Base-by-base conservation (phyloP, 164 flowering plant genomes). In the Vitis rupestris region DNA sequence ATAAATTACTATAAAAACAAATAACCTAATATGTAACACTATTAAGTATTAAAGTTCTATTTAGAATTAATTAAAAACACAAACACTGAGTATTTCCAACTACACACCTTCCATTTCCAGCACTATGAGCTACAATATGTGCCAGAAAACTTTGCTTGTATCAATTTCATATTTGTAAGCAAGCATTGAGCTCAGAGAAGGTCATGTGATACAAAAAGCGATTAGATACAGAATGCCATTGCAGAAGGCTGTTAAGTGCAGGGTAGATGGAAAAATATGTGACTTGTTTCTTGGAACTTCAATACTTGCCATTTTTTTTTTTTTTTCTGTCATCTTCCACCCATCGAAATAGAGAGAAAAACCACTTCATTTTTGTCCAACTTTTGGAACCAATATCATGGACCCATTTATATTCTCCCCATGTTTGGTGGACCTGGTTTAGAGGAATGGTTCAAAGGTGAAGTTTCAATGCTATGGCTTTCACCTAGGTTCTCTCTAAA, bases 351-450 rank as follows among this genome's bases (percentile, higher is more conserved):
- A 27, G 23, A 17, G 30, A 31, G 30, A 14, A 23, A 50, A 27
- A 23, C 48, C 65, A 58, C n/a, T 53, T 72, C 70, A 49, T 69
- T 74, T 69, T 53, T 53, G 8, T 49, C 16, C 27, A 59, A 53
- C 27, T 59, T 11, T 1, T 0, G 9, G 4, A 44, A 69, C 52
- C 50, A 71, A 47, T 66, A 73, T 75, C 74, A 90, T 3, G 97
- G 97, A 55, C 93, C 90, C 74, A 83, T 75, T 70, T 82, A 69
- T 67, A 86, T 72, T 74, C 86, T 82, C 70, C 89, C 94, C 72
- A 82, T 63, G 72, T 74, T 87, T 75, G 82, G 90, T 29, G 75
- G 88, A 76, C 78, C 85, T 3, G 84, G 77, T 61, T 75, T 75
- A 59, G 90, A 73, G 17, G 93, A 75, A 72, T 83, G 91, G 71